Evolutionary conservation across 208 protist species (phyloP).

Genomic region (Herpetomonas samuelpessoai): DNA sequence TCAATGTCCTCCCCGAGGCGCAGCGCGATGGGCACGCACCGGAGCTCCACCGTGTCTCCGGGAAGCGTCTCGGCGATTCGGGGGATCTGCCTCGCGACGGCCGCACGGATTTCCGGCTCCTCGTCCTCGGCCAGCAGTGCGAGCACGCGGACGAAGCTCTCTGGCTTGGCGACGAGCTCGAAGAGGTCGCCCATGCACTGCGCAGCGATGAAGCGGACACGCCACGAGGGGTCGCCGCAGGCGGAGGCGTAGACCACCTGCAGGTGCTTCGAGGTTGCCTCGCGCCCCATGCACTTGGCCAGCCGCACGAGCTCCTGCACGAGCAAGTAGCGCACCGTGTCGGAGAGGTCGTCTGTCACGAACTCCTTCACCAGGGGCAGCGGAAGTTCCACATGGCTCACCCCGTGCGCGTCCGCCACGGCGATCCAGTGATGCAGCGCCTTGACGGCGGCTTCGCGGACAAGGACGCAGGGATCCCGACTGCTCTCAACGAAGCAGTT

Average conservation of each 20-base stretch:
- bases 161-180: slow-evolving; percentile 29
- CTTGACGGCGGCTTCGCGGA: slow-evolving; percentile 47
- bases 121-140: slow-evolving; percentile 49
- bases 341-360: slow-evolving; percentile 61
- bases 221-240: slow-evolving; percentile 66
- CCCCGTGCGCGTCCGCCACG: slow-evolving; percentile 41
- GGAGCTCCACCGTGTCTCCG: slow-evolving; percentile 19
- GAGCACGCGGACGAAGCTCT: slow-evolving; percentile 46
- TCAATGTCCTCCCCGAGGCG: slow-evolving; percentile 52
- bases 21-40: slow-evolving; percentile 29
- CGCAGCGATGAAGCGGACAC: slow-evolving; percentile 68
- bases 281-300: slow-evolving; percentile 45
- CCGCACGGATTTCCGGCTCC: slow-evolving; percentile 62
- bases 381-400: slow-evolving; percentile 57
- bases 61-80: slow-evolving; percentile 24
- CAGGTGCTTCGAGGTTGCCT: slow-evolving; percentile 52
- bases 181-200: slow-evolving; percentile 46
- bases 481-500: slow-evolving; percentile 56
- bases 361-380: slow-evolving; percentile 58
- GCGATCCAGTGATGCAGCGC: slow-evolving; percentile 62
- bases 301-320: slow-evolving; percentile 48
- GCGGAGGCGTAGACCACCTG: slow-evolving; percentile 34
- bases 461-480: slow-evolving; percentile 44
- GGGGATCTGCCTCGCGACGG: slow-evolving; percentile 58
- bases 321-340: slow-evolving; percentile 61